Evolutionary conservation across 2,329 filamentous ascomycete species (phyloP).

Genomic region (Claviceps humidiphila): DNA sequence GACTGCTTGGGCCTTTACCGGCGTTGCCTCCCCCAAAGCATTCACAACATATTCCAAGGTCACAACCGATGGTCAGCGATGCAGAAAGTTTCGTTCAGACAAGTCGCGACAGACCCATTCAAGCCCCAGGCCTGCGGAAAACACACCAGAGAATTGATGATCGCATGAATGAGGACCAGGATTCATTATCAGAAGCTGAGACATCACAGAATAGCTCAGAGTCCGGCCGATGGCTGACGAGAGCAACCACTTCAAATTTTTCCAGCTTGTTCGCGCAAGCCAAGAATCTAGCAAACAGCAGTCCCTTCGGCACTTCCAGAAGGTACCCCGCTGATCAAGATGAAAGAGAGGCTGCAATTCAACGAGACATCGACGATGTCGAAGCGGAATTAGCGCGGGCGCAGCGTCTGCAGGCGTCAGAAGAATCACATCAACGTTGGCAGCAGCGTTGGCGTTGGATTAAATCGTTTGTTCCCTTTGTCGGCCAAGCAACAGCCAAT

Average conservation of each 20-base stretch:
- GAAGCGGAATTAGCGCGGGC: conserved; percentile 5
- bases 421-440: conserved; percentile 6
- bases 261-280: conserved; percentile 5
- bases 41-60: neutral
- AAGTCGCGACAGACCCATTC: neutral
- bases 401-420: conserved; percentile 3
- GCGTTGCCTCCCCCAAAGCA: neutral
- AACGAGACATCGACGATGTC: conserved; percentile 10
- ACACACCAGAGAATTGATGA: neutral
- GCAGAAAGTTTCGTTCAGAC: neutral
- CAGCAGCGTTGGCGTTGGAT: conserved; percentile 12
- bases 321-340: conserved; percentile 7
- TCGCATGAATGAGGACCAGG: neutral
- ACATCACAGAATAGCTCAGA: conserved; percentile 4
- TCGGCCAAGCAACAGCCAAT: neutral
- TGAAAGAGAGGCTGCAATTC: conserved; percentile 13
- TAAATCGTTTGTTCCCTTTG: conserved; percentile 7
- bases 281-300: conserved; percentile 6
- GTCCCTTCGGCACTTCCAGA: conserved; percentile 4
- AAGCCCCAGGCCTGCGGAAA: neutral
- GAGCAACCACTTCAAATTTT: conserved; percentile 4
- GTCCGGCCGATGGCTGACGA: conserved; percentile 6
- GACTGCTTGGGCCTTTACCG: neutral
- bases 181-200: neutral
- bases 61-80: neutral